These are phyloP conservation scores for Thelephora aurantiotincta DNA, from an alignment of 768 basidiomycete genomes.

Conservation along the genomic window DNA sequence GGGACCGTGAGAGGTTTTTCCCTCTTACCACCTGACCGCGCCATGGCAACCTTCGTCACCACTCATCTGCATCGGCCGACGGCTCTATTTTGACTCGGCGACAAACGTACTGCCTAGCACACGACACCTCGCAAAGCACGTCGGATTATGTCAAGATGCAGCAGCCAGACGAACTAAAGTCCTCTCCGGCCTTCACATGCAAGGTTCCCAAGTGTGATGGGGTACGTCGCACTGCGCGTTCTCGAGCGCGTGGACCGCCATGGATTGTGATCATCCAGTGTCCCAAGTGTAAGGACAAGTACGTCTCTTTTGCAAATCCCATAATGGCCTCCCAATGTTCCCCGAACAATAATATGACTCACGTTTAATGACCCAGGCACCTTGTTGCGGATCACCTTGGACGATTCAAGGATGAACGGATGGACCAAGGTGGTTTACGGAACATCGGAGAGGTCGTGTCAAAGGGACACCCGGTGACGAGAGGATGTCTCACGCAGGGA, in stretches of 20 bases:
- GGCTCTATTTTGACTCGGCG: no score
- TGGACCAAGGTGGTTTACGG: constrained; percentile 51
- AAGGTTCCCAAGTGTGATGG: constrained; percentile 58
- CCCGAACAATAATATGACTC: not conserved
- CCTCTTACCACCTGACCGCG: no score
- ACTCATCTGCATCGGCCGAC: no score
- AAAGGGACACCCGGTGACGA: constrained; percentile 61
- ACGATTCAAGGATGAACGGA: constrained; percentile 74
- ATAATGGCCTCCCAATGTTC: not conserved
- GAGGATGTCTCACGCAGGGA: constrained; percentile 25
- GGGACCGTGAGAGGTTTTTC: no score
- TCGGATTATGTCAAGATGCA: constrained; percentile 10
- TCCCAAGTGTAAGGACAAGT: constrained; percentile 83
- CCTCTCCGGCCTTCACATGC: constrained; percentile 79
- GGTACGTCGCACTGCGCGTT: constrained; percentile 85
- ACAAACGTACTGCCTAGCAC: not conserved
- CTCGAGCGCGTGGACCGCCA: constrained; percentile 67
- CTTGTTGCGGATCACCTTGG: constrained; percentile 83
- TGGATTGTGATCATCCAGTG: constrained; percentile 85
- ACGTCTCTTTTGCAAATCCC: constrained; percentile 14
- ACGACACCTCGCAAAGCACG: constrained; percentile 4
- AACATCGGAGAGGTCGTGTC: constrained; percentile 79
- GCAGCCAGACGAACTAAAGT: constrained; percentile 37
- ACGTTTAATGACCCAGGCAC: constrained; percentile 30
- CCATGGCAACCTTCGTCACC: no score